phyloP scores from a whole-genome alignment of 2,329 filamentous ascomycete genomes.

The Chrysoporthe cubensis region DNA sequence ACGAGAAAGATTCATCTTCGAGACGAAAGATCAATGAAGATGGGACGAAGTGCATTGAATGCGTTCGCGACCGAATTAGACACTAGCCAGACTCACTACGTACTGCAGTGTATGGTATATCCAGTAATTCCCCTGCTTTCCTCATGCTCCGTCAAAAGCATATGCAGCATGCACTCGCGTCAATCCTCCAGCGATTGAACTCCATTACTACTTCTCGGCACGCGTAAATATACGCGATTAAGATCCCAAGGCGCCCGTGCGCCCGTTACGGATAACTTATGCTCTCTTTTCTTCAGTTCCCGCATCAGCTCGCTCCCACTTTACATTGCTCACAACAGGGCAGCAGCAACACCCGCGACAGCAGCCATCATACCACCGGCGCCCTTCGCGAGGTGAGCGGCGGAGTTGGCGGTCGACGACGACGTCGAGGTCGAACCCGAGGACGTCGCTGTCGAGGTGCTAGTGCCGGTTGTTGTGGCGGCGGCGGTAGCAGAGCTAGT shows the following conservation, averaged over 20 bases:
- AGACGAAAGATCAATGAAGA: not conserved
- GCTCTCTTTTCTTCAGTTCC: not conserved
- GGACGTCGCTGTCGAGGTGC: constrained; percentile 20
- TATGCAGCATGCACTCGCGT: not conserved
- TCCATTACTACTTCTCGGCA: not conserved
- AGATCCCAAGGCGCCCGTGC: constrained; percentile 2
- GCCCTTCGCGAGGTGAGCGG: constrained; percentile 31
- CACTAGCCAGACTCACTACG: constrained; percentile 19
- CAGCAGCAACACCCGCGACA: constrained; percentile 39
- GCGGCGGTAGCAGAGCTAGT: constrained; percentile 31
- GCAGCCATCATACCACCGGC: constrained; percentile 38
- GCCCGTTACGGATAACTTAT: not conserved
- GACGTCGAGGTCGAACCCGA: constrained; percentile 10
- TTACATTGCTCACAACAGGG: constrained; percentile 34
- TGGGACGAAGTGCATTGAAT: not conserved
- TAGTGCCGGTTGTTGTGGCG: constrained; percentile 25
- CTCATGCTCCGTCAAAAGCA: constrained; percentile 8
- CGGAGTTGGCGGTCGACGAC: constrained; percentile 24
- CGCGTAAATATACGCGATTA: not conserved
- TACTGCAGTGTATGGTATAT: constrained; percentile 21
- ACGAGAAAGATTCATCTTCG: not conserved
- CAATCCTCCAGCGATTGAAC: constrained; percentile 2
- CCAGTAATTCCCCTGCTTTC: not conserved
- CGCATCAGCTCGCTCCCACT: not conserved
- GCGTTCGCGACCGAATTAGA: constrained; percentile 7